Conservation (phyloP, 139 green algal species). For the Spirogloea muscicola region DNA sequence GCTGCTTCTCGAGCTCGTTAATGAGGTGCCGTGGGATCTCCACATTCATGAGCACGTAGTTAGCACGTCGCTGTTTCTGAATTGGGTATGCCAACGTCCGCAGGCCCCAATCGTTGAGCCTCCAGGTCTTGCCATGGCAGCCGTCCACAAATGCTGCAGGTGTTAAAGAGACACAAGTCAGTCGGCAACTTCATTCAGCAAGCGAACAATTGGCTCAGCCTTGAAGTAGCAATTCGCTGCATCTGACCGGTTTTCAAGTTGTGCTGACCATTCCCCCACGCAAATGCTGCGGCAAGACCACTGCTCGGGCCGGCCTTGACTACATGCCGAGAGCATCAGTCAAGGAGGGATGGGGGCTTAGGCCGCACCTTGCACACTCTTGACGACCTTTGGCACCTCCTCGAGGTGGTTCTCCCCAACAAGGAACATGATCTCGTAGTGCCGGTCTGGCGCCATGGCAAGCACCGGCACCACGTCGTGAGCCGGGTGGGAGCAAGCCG, state of each 20-base stretch:
- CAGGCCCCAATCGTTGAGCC: slow-evolving; percentile 30
- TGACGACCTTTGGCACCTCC: slow-evolving; percentile 6
- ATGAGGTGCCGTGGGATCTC: slow-evolving; percentile 2
- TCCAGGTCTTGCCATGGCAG: neutral
- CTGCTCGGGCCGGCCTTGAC: too few relatives aligned
- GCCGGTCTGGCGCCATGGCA: too few relatives aligned
- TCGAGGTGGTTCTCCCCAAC: slow-evolving; percentile 12
- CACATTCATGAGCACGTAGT: slow-evolving; percentile 33
- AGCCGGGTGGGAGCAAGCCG: too few relatives aligned
- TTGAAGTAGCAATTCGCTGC: neutral
- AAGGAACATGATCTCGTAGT: slow-evolving; percentile 40
- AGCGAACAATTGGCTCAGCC: neutral
- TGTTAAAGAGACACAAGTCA: neutral
- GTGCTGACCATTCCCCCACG: neutral
- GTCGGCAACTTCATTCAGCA: neutral
- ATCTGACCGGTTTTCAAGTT: neutral
- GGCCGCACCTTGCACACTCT: slow-evolving; percentile 18
- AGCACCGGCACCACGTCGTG: too few relatives aligned
- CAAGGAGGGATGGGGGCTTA: neutral
- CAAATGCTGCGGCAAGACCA: neutral
- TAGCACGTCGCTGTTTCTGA: slow-evolving; percentile 13
- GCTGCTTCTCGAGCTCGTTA: slow-evolving; percentile 4
- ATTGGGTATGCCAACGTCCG: slow-evolving; percentile 22
- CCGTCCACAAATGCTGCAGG: slow-evolving; percentile 8
- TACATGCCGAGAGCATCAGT: neutral